Evolutionary conservation across 352 stramenopile species (phyloP).

Genomic region (Globisporangium megalacanthum): DNA sequence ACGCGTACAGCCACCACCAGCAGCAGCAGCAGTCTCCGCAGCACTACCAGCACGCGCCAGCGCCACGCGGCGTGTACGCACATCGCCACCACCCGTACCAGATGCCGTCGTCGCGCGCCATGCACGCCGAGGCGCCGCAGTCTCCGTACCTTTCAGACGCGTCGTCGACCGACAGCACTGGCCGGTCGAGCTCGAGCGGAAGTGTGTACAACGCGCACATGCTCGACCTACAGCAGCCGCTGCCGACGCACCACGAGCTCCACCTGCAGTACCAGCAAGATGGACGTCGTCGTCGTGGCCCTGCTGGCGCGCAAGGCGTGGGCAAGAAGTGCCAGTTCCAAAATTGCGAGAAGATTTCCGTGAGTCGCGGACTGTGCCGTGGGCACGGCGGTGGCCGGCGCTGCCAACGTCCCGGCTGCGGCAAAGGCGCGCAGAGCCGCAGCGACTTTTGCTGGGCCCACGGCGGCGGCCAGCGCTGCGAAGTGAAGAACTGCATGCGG

Average conservation of each 20-base stretch:
- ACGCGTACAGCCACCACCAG: slow-evolving; percentile 17
- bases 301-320: slow-evolving; percentile 20
- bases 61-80: too few species aligned
- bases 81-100: slow-evolving; percentile 6
- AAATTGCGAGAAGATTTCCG: slow-evolving; percentile 50
- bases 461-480: slow-evolving; percentile 56
- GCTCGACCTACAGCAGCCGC: neutral
- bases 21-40: slow-evolving; percentile 18
- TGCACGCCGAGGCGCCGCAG: slow-evolving; percentile 6
- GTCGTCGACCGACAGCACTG: slow-evolving; percentile 17
- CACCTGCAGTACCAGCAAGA: slow-evolving; percentile 12
- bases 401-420: slow-evolving; percentile 41
- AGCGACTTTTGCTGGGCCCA: slow-evolving; percentile 63
- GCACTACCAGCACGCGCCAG: neutral
- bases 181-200: neutral
- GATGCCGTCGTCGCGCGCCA: slow-evolving; percentile 7
- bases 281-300: slow-evolving; percentile 24
- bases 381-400: slow-evolving; percentile 53
- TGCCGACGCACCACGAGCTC: neutral
- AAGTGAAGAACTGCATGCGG: slow-evolving; percentile 50
- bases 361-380: slow-evolving; percentile 52
- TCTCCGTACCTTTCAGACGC: slow-evolving; percentile 28
- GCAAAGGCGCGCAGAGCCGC: slow-evolving; percentile 50
- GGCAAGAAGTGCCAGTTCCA: slow-evolving; percentile 56
- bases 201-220: neutral